Base-by-base conservation (phyloP, 495 filamentous ascomycete species). In the Neurospora hispaniola region DNA sequence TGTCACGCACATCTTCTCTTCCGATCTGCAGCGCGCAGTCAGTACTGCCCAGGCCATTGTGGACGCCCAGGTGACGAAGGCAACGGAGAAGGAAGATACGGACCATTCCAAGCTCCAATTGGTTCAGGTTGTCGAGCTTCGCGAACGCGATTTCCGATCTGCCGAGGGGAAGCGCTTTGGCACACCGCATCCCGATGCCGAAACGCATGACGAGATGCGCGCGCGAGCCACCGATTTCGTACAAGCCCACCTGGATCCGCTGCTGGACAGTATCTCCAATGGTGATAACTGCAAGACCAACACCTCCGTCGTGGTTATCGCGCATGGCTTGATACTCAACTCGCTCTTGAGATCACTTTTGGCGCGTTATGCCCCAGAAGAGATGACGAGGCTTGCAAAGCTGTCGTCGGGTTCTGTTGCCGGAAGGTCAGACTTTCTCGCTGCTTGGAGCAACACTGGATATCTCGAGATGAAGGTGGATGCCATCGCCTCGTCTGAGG, bases 241-340 rank as follows among this genome's bases (percentile, higher is more conserved):
- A 18, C 81, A 89, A 46, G 77, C 79, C 1, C 82, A 90, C 74
- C 82, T 96, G 0, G 73, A 86, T 5, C 90, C 90, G 27, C 71
- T 91, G 27, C 43, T 94, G 14, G 77, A 84, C 27, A n/a, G 69
- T 7, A 18, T 9, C 16, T 7, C 72, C 42, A 72, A 74, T 39
- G 71, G 72, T 9, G 69, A 76, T 8, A 38, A 78, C n/a, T 62
- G 23, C 23, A 35, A 66, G 27, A 38, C 14, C 18, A 4, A 6
- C 5, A 66, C 5, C 27, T 77, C 82, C 2, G 79, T 95, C 12
- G 90, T 88, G 27, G 81, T 95, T 35, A 91, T 95, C 18, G 89
- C 93, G 14, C 94, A 97, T 78, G 94, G 94, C 46, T 89, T 95
- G 40, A 89, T 96, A 31, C 86, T 97, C 1, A 87, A 86, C 27